Base-by-base conservation (phyloP, 225 moss, liverwort and hornwort genomes). In the Straminergon stramineum region DNA sequence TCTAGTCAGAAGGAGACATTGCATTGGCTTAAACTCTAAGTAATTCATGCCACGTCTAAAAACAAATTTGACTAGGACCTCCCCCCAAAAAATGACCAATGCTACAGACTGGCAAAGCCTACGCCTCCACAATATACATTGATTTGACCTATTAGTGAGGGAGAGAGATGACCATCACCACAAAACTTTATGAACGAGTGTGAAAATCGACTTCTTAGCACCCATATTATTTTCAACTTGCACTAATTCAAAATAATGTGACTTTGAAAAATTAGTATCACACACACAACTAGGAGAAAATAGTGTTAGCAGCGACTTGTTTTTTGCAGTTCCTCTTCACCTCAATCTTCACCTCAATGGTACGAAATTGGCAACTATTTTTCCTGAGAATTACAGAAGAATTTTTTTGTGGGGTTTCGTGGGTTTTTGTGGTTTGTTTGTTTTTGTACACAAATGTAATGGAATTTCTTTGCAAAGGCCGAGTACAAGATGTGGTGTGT, bases 261-360 rank as follows among this genome's bases (percentile, higher is more conserved):
- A 17, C 10, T n/a, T 37, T n/a, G 6, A 2, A 24, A 10, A 35
- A 56, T 5, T 23, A 35, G 8, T 6, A 5, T 76, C 15, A 15
- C 9, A 15, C 0, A 0, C 15, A 15, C 6, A 56, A 79, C 2
- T 37, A 37, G 4, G 7, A 51, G 6, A 75, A 18, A 75, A 3
- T 2, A 31, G 0, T 24, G 3, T 32, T 31, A 13, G 3, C 17
- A 35, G 15, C 6, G 6, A 0, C 7, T 32, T 7, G 1, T 15
- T 34, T 76, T 39, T 11, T 4, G 48, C 9, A 7, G 48, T 18
- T 9, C 60, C 24, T n/a, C n/a, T n/a, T n/a, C n/a, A n/a, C n/a
- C n/a, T 26, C 19, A 48, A 48, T 24, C n/a, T n/a, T 60, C 24
- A 24, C 60, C 26, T 26, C 60, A 60, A 24, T 60, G 11, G 60